These are phyloP conservation scores for Bidens hawaiensis DNA, from an alignment of 140 eudicot genomes.

Conservation along the genomic window DNA sequence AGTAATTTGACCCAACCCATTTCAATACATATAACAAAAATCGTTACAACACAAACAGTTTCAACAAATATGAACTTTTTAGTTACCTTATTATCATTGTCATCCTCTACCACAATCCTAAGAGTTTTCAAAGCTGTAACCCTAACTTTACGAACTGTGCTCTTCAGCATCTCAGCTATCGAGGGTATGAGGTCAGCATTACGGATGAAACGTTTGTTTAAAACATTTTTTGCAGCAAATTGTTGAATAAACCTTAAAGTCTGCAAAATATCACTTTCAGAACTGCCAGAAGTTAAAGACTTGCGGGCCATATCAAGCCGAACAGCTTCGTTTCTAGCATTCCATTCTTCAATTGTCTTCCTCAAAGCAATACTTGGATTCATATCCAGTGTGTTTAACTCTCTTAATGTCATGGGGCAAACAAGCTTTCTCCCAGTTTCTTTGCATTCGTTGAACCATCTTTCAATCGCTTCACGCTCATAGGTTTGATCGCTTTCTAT, in stretches of 20 bases:
- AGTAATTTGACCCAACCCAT: background rate
- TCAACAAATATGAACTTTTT: slow-evolving; percentile 9
- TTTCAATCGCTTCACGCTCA: slow-evolving; percentile 87
- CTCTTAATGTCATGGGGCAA: slow-evolving; percentile 69
- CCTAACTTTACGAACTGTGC: slow-evolving; percentile 57
- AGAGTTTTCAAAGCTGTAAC: slow-evolving; percentile 76
- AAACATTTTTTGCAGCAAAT: slow-evolving; percentile 37
- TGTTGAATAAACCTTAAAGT: slow-evolving; percentile 62
- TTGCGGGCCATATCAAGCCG: slow-evolving; percentile 78
- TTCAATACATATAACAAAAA: background rate
- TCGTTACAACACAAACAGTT: background rate
- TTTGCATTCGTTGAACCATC: slow-evolving; percentile 77
- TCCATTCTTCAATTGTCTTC: slow-evolving; percentile 89
- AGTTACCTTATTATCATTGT: slow-evolving; percentile 70
- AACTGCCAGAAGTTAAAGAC: slow-evolving; percentile 44
- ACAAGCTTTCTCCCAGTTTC: slow-evolving; percentile 61
- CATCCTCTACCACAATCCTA: slow-evolving; percentile 66
- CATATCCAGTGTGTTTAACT: slow-evolving; percentile 56
- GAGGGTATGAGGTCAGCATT: slow-evolving; percentile 64
- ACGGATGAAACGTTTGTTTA: slow-evolving; percentile 55
- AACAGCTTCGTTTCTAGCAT: slow-evolving; percentile 88
- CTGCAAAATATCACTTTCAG: slow-evolving; percentile 62
- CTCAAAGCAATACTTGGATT: slow-evolving; percentile 81
- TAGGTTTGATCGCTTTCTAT: slow-evolving; percentile 77
- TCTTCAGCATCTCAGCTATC: slow-evolving; percentile 70